Evolutionary conservation across 2,329 filamentous ascomycete species (phyloP).

Genomic region (Penicillium verrucosum): DNA sequence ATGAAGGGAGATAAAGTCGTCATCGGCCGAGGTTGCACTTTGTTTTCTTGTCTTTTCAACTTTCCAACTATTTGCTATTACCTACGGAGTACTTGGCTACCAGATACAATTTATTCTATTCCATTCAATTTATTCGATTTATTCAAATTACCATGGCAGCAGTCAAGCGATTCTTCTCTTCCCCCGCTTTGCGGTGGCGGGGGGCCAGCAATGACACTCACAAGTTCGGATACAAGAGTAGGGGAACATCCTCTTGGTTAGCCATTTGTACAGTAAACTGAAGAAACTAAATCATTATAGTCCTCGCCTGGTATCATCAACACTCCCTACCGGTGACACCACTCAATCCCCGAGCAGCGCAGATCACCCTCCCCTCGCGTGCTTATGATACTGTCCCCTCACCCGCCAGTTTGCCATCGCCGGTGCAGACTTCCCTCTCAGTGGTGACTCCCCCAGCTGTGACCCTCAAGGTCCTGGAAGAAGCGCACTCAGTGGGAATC

Average conservation of each 20-base stretch:
- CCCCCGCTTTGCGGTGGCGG: slow-evolving; percentile 80
- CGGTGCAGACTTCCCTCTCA: slow-evolving; percentile 70
- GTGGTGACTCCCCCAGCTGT: slow-evolving; percentile 82
- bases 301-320: slow-evolving; percentile 83
- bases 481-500: slow-evolving; percentile 72
- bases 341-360: slow-evolving; percentile 69
- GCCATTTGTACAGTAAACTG: not conserved
- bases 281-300: slow-evolving; percentile 45
- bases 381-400: slow-evolving; percentile 64
- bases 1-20: slow-evolving; percentile 4
- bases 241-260: slow-evolving; percentile 15
- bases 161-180: slow-evolving; percentile 75
- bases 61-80: not conserved
- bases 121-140: not conserved
- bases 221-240: slow-evolving; percentile 89
- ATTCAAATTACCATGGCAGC: slow-evolving; percentile 40
- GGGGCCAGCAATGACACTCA: slow-evolving; percentile 79
- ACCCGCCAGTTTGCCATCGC: slow-evolving; percentile 62
- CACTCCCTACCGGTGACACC: slow-evolving; percentile 75
- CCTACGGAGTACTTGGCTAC: not conserved
- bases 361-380: slow-evolving; percentile 60
- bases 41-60: not conserved
- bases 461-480: slow-evolving; percentile 69
- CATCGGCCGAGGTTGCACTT: slow-evolving; percentile 15
- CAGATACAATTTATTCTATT: not conserved